phyloP scores from a whole-genome alignment of 768 basidiomycete species.

The Mycena pura region DNA sequence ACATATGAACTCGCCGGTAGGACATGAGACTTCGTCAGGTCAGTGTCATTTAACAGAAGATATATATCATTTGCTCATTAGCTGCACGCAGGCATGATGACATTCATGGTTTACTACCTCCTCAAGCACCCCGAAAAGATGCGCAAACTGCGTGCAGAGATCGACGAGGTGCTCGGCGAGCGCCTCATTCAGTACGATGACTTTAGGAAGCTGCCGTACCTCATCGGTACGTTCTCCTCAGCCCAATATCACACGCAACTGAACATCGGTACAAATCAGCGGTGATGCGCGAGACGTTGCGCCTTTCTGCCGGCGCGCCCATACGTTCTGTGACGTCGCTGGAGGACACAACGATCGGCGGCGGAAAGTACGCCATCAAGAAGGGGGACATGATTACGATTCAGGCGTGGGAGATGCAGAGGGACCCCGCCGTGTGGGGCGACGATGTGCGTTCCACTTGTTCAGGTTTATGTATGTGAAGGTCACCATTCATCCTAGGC shows the following conservation, averaged over 20 bases:
- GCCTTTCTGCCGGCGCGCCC: constrained; percentile 46
- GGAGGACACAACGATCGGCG: constrained; percentile 44
- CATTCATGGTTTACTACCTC: constrained; percentile 50
- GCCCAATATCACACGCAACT: no score
- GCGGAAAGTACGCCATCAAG: constrained; percentile 47
- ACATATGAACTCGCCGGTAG: constrained; percentile 2
- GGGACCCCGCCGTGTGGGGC: constrained; percentile 53
- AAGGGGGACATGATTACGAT: constrained; percentile 37
- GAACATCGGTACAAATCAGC: constrained; percentile 31
- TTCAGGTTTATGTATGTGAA: not conserved
- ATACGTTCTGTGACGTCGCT: constrained; percentile 38
- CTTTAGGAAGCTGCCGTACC: constrained; percentile 48
- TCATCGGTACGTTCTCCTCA: constrained; percentile 36
- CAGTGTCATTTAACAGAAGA: not conserved
- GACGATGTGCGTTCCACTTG: constrained; percentile 45
- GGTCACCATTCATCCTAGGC: constrained; percentile 32
- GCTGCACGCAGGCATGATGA: constrained; percentile 35
- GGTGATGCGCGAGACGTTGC: constrained; percentile 43
- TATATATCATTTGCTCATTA: not conserved
- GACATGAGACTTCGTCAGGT: constrained; percentile 38
- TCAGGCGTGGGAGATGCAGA: constrained; percentile 37
- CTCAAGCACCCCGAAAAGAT: constrained; percentile 49
- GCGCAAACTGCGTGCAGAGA: constrained; percentile 51
- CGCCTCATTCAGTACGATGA: constrained; percentile 44
- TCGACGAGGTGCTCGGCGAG: constrained; percentile 52